phyloP scores from a whole-genome alignment of 345 rosid species.

The Turritis glabra region DNA sequence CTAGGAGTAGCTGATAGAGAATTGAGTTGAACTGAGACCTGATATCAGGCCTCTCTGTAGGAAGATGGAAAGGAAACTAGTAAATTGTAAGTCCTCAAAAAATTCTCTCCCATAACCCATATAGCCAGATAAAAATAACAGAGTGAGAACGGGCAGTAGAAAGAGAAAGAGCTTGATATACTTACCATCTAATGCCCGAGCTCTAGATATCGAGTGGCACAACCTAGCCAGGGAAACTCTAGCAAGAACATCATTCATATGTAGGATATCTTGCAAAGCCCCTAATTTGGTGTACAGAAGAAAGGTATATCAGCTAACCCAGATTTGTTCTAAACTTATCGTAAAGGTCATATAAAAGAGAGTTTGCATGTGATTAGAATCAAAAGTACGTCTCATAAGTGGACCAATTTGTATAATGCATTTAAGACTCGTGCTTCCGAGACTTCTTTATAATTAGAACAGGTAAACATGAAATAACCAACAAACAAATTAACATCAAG shows the following conservation, averaged over 20 bases:
- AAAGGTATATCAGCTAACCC: slow-evolving; percentile 26
- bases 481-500: neutral
- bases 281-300: slow-evolving; percentile 55
- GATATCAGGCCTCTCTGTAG: slow-evolving; percentile 88
- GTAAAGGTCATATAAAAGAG: slow-evolving; percentile 2
- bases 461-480: slow-evolving; percentile 23
- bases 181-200: slow-evolving; percentile 95
- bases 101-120: neutral
- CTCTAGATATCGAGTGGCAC: slow-evolving; percentile 85
- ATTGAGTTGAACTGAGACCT: slow-evolving; percentile 92
- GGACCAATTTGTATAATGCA: slow-evolving; percentile 7
- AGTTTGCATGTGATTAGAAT: slow-evolving; percentile 11
- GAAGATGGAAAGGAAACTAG: slow-evolving; percentile 32
- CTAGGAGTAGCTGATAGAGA: slow-evolving; percentile 93
- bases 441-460: slow-evolving; percentile 9
- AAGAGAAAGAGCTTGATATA: slow-evolving; percentile 25
- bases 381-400: neutral
- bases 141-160: slow-evolving; percentile 3
- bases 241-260: slow-evolving; percentile 98
- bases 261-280: slow-evolving; percentile 98
- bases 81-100: slow-evolving; percentile 16
- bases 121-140: slow-evolving; percentile 11
- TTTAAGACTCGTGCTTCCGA: slow-evolving; percentile 9
- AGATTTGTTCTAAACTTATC: neutral
- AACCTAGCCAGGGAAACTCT: slow-evolving; percentile 94